Percentiles rank a stretch among this genome's conserved stretches.
These are phyloP conservation scores for Pseudogymnoascus pannorum DNA, from an alignment of 2,329 filamentous ascomycete species.

Conservation along the genomic window DNA sequence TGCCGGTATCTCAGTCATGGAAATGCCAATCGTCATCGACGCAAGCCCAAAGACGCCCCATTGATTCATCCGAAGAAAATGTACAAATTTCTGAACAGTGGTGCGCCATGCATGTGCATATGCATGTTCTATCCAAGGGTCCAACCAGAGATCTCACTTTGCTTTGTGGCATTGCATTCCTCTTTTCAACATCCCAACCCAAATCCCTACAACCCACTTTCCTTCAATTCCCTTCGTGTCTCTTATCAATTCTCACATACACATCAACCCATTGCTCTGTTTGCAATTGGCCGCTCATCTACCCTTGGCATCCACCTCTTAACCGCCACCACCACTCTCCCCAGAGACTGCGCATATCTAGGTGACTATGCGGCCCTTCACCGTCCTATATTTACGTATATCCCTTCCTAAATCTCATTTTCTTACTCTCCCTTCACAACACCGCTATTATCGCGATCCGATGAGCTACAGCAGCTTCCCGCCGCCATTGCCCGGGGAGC, in stretches of 20 bases:
- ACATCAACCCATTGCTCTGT: neutral
- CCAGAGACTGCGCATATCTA: neutral
- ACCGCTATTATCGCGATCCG: neutral
- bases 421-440: neutral
- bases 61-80: neutral
- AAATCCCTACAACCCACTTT: neutral
- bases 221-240: neutral
- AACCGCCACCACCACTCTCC: neutral
- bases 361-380: neutral
- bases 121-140: neutral
- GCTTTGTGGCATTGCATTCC: neutral
- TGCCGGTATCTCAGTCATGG: neutral
- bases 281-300: neutral
- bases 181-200: neutral
- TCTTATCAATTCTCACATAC: neutral
- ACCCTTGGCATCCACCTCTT: neutral
- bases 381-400: neutral
- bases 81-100: neutral
- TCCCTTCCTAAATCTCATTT: neutral
- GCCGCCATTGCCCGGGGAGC: conserved; percentile 1
- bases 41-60: neutral
- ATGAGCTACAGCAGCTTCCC: neutral
- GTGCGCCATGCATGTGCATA: neutral
- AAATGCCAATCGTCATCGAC: neutral
- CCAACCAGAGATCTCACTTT: neutral